These are phyloP conservation scores for Saccharomycopsis sp. DNA, from an alignment of 805 yeast genomes.

Conservation along the genomic window DNA sequence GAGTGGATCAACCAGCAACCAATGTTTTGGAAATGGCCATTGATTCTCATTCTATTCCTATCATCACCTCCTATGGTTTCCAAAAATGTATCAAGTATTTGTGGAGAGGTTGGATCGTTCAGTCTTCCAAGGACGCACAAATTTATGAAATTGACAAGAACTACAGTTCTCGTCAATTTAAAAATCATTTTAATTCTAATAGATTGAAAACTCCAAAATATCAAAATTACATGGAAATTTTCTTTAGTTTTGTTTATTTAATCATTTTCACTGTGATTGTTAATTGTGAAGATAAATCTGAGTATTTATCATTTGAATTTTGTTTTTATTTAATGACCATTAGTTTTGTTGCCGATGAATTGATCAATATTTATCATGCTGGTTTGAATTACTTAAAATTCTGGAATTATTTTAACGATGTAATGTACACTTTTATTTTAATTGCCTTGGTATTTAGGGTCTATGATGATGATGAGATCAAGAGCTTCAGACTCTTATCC, in stretches of 20 bases:
- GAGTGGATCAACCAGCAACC: slow-evolving; percentile 46
- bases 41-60: slow-evolving; percentile 68
- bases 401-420: slow-evolving; percentile 68
- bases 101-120: slow-evolving; percentile 90
- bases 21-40: slow-evolving; percentile 78
- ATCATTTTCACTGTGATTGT: slow-evolving; percentile 46
- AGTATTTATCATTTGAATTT: slow-evolving; percentile 41
- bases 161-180: slow-evolving; percentile 46
- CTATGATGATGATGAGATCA: slow-evolving; percentile 21
- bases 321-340: slow-evolving; percentile 54
- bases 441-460: slow-evolving; percentile 44
- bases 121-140: slow-evolving; percentile 55
- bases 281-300: slow-evolving; percentile 18
- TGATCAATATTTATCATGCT: slow-evolving; percentile 60
- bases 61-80: slow-evolving; percentile 70
- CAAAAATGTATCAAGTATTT: slow-evolving; percentile 83
- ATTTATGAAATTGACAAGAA: slow-evolving; percentile 58
- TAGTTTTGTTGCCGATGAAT: slow-evolving; percentile 59
- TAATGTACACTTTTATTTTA: slow-evolving; percentile 46
- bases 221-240: slow-evolving; percentile 64
- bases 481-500: slow-evolving; percentile 40
- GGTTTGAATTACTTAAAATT: slow-evolving; percentile 63
- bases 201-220: slow-evolving; percentile 77
- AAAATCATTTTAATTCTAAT: slow-evolving; percentile 66
- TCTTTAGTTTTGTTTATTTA: slow-evolving; percentile 55